Conservation (phyloP, 2,329 filamentous ascomycete genomes). For the Aspergillus hiratsukae region DNA sequence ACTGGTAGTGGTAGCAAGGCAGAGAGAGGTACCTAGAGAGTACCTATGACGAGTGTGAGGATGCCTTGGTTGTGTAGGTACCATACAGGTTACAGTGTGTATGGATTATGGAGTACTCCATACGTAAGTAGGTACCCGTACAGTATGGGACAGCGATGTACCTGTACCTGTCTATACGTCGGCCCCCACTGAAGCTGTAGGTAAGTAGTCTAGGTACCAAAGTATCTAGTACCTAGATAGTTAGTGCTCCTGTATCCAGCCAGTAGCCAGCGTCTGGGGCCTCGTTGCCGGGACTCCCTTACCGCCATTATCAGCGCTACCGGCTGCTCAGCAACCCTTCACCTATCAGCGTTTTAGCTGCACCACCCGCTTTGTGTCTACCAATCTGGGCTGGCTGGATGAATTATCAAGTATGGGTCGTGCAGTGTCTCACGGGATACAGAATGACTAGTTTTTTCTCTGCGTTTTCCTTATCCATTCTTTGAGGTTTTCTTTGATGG, state of each 20-base stretch:
- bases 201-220: background rate
- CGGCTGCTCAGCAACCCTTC: constrained; percentile 29
- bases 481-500: constrained; percentile 2
- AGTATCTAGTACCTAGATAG: background rate
- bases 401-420: constrained; percentile 16
- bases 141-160: background rate
- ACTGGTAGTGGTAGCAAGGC: background rate
- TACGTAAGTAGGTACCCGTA: constrained; percentile 7
- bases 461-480: background rate
- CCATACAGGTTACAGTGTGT: constrained; percentile 3
- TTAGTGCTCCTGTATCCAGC: background rate
- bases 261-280: constrained; percentile 6
- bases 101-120: background rate
- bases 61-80: background rate
- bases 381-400: constrained; percentile 14
- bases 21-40: background rate
- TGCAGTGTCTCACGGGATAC: constrained; percentile 20
- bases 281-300: constrained; percentile 38
- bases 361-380: constrained; percentile 10
- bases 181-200: background rate
- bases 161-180: background rate
- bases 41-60: background rate
- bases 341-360: constrained; percentile 27
- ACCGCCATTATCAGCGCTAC: constrained; percentile 30
- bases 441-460: constrained; percentile 7